Percentiles rank a stretch among this genome's conserved stretches.
phyloP scores from a whole-genome alignment of 306 rosid species.

The Macrotyloma uniflorum region DNA sequence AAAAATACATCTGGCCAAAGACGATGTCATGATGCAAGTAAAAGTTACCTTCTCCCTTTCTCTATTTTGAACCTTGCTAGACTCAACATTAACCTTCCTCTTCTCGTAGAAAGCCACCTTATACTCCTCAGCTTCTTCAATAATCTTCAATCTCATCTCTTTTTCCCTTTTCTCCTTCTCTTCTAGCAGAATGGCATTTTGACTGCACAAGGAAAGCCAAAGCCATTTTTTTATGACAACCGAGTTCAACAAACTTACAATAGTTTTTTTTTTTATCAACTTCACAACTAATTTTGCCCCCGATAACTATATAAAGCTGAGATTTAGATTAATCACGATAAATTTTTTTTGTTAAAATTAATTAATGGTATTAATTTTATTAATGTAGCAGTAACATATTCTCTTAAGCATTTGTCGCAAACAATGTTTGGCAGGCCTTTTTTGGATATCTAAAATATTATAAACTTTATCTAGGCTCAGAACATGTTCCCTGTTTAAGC shows the following conservation, averaged over 20 bases:
- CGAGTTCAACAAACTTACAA: slow-evolving; percentile 24
- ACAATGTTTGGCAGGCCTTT: slow-evolving; percentile 7
- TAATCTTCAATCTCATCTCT: slow-evolving; percentile 82
- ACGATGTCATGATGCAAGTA: slow-evolving; percentile 15
- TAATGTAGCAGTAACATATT: slow-evolving; percentile 1
- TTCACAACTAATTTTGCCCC: not conserved
- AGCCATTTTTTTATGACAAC: slow-evolving; percentile 29
- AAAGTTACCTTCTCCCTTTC: slow-evolving; percentile 88
- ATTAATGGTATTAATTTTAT: not conserved
- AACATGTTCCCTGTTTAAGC: not conserved
- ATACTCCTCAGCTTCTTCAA: slow-evolving; percentile 95
- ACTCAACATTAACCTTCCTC: slow-evolving; percentile 90
- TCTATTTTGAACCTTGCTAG: slow-evolving; percentile 81
- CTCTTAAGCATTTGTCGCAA: not conserved
- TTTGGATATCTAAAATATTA: not conserved
- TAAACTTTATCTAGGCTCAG: slow-evolving; percentile 7
- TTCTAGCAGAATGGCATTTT: slow-evolving; percentile 82
- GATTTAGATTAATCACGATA: not conserved
- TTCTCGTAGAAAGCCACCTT: slow-evolving; percentile 85
- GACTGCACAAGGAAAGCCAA: slow-evolving; percentile 58
- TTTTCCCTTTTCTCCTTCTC: slow-evolving; percentile 97
- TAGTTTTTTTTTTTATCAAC: slow-evolving; percentile 3
- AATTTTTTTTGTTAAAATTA: not conserved
- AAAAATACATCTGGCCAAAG: not conserved
- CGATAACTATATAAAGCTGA: not conserved